Evolutionary conservation across 257 asterid genomes (phyloP).

Genomic region (Plantago elongata): DNA sequence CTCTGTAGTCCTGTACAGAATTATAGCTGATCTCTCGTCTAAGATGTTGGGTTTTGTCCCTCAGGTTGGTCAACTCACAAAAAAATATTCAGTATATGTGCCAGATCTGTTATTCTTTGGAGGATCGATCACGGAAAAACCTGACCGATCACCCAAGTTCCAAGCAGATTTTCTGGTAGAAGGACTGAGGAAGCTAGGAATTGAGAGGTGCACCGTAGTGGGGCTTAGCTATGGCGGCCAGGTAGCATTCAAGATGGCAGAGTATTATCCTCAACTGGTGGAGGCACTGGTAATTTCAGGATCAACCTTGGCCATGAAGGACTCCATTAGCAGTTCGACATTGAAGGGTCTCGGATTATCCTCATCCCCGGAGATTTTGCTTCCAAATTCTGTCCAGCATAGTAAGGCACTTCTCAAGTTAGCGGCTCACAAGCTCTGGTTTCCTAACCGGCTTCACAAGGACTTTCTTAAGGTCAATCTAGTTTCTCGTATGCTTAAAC

Average conservation of each 20-base stretch:
- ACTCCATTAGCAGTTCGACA: conserved; percentile 44
- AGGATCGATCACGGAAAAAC: conserved; percentile 51
- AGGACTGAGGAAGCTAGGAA: conserved; percentile 56
- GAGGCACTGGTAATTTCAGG: conserved; percentile 63
- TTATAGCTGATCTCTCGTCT: not conserved
- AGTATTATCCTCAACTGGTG: conserved; percentile 57
- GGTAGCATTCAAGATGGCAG: conserved; percentile 95
- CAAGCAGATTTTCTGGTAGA: conserved; percentile 66
- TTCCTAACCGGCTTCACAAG: conserved; percentile 69
- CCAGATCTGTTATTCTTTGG: conserved; percentile 93
- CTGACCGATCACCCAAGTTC: conserved; percentile 67
- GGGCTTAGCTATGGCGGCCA: conserved; percentile 96
- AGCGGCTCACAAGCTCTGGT: conserved; percentile 72
- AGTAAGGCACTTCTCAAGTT: conserved; percentile 66
- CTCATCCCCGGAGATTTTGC: conserved; percentile 66
- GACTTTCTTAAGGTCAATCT: conserved; percentile 69
- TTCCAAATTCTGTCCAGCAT: conserved; percentile 65
- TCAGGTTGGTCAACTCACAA: conserved; percentile 55
- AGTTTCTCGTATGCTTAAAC: not conserved
- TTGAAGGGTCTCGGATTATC: conserved; percentile 54
- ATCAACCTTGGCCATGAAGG: conserved; percentile 73
- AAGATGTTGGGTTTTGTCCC: conserved; percentile 20
- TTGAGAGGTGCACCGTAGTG: conserved; percentile 62
- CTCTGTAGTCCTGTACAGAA: not conserved
- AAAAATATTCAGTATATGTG: conserved; percentile 60